These are phyloP conservation scores for Paramecium sonneborni DNA, from an alignment of 73 alveolate species.

Conservation along the genomic window DNA sequence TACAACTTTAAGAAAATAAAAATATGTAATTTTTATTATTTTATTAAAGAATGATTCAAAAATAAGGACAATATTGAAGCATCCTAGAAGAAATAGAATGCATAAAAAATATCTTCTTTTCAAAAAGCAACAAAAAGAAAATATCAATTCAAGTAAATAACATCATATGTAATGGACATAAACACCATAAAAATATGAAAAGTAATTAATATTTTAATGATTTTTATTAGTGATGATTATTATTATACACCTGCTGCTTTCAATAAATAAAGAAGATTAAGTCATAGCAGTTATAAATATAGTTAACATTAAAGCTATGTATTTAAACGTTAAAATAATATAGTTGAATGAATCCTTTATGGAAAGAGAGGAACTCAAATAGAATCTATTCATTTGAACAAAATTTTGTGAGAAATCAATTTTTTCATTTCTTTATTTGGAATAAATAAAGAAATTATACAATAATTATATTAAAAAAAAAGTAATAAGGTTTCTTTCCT, in stretches of 20 bases:
- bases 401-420: background rate
- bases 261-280: background rate
- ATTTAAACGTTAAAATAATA: background rate
- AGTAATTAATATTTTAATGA: background rate
- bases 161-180: background rate
- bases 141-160: background rate
- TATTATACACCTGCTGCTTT: constrained; percentile 49
- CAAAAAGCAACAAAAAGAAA: background rate
- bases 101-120: constrained; percentile 29
- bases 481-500: background rate
- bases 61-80: background rate
- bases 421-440: background rate
- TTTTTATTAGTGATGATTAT: background rate
- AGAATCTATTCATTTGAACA: constrained; percentile 5
- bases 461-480: background rate
- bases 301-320: background rate
- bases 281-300: background rate
- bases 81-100: constrained; percentile 50
- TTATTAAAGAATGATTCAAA: background rate
- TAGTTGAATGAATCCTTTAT: background rate
- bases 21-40: background rate
- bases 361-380: constrained; percentile 29
- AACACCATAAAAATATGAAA: constrained; percentile 25
- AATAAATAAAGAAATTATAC: background rate
- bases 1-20: background rate